Evolutionary conservation across 441 rosid species (phyloP), one percentile per base, ranked within the genome.

Genomic region (Populus hybrid): DNA sequence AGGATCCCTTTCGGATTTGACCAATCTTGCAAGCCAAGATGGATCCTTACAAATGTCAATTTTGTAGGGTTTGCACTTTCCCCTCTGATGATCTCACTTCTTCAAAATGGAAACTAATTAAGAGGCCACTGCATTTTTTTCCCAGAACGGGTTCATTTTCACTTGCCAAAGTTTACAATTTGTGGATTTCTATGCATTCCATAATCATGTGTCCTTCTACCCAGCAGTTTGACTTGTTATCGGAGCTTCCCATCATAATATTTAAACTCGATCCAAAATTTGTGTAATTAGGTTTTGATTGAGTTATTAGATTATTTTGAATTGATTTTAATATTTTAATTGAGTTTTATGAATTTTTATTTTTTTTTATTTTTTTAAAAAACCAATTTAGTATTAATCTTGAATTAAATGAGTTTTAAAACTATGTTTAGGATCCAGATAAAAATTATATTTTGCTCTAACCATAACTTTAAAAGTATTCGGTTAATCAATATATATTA

Each of bases 321-420:
- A 38, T 38, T 0, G 1, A 38, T 38, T 38, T 0, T 38, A 38
- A 9, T 38, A 1, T 38, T 38, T 38, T 9, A 1, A 38, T 38
- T 8, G 0, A 38, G 11, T 2, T 9, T 38, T 0, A 0, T 38
- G 0, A 9, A 2, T 0, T 38, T 38, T 38, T 9, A 2, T 9
- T 9, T 38, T 38, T 6, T 1, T 36, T 38, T 0, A 1, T 38
- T 2, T 38, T 38, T 38, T 38, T 0, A 6, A 6, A 36, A n/a
- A n/a, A n/a, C n/a, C n/a, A n/a, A n/a, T n/a, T 1, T 8, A 8
- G 10, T 0, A 1, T 1, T 38, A 0, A 38, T 38, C 0, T 38
- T 1, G 0, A 0, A 38, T 38, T 9, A 9, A 2, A 0, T 1
- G 2, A 8, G 1, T 9, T 38, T 38, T 38, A 38, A 9, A 38